A percentile compares a stretch with the other conserved stretches of the same genome.
Conservation (phyloP, 345 rosid species). For the Lepidium didymum region DNA sequence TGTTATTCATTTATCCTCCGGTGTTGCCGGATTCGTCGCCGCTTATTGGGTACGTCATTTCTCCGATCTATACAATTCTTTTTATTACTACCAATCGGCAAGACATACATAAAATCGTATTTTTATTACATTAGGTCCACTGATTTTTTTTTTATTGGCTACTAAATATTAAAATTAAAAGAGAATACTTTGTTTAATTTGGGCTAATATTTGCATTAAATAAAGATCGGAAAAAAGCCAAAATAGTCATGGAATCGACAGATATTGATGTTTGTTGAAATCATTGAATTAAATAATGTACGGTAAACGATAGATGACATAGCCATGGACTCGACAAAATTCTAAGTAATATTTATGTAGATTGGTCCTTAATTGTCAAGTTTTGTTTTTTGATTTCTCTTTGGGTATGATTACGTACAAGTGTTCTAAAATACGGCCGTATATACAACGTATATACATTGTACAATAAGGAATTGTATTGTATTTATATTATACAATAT, state of each 20-base stretch:
- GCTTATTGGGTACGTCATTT: conserved; percentile 61
- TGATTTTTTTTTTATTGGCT: neutral
- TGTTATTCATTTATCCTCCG: conserved; percentile 76
- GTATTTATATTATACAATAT: too few species aligned
- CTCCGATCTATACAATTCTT: neutral
- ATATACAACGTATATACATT: too few species aligned
- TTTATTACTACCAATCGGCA: neutral
- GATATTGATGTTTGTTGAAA: conserved; percentile 1
- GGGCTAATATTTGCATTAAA: neutral
- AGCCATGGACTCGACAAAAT: neutral
- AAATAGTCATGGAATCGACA: too few species aligned
- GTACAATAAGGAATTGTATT: too few species aligned
- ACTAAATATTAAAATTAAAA: neutral
- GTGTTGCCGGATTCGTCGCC: conserved; percentile 67
- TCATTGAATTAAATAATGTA: neutral
- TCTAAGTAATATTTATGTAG: conserved; percentile 1
- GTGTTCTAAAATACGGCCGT: too few species aligned
- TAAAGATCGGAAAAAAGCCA: neutral
- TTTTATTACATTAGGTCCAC: neutral
- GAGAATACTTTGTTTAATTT: conserved; percentile 8
- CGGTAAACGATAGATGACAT: conserved; percentile 2
- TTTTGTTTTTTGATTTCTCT: conserved; percentile 9
- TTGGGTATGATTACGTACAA: neutral
- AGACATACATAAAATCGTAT: neutral
- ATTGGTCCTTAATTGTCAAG: neutral